These are phyloP conservation scores for Theileria annulata DNA, from an alignment of 169 alveolate genomes.

Conservation along the genomic window DNA sequence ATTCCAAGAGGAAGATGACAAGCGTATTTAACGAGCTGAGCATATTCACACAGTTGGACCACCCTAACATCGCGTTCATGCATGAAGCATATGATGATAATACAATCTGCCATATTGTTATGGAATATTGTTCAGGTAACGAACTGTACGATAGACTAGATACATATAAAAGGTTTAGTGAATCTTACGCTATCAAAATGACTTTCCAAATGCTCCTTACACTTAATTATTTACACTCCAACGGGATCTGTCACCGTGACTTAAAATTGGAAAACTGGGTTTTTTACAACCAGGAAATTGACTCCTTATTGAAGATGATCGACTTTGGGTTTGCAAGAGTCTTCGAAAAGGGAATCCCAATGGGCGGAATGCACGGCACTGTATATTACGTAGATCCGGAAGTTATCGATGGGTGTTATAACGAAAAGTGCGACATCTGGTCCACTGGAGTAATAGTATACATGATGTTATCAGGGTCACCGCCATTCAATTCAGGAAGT, in stretches of 20 bases:
- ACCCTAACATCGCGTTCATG: conserved; percentile 63
- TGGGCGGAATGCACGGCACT: conserved; percentile 82
- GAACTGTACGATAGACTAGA: conserved; percentile 87
- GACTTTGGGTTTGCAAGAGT: conserved; percentile 89
- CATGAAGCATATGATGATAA: conserved; percentile 59
- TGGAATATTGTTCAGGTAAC: conserved; percentile 88
- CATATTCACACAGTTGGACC: conserved; percentile 59
- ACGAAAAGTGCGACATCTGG: conserved; percentile 92
- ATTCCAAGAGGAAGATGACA: conserved; percentile 37
- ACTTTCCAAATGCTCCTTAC: conserved; percentile 84
- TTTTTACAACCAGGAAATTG: conserved; percentile 78
- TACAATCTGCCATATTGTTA: conserved; percentile 76
- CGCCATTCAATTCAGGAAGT: conserved; percentile 80
- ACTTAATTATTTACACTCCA: conserved; percentile 84
- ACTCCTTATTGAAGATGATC: conserved; percentile 84
- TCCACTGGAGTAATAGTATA: conserved; percentile 90
- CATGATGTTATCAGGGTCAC: conserved; percentile 88
- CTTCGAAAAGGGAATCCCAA: conserved; percentile 60
- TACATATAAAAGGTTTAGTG: conserved; percentile 84
- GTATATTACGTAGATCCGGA: conserved; percentile 93
- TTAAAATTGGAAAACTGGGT: conserved; percentile 90
- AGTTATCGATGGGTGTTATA: conserved; percentile 86
- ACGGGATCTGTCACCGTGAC: conserved; percentile 89
- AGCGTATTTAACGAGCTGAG: conserved; percentile 51
- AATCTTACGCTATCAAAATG: conserved; percentile 82